Base-by-base conservation (phyloP, 129 eudicot species). In the sunflower (Helianthus annuus) region DNA sequence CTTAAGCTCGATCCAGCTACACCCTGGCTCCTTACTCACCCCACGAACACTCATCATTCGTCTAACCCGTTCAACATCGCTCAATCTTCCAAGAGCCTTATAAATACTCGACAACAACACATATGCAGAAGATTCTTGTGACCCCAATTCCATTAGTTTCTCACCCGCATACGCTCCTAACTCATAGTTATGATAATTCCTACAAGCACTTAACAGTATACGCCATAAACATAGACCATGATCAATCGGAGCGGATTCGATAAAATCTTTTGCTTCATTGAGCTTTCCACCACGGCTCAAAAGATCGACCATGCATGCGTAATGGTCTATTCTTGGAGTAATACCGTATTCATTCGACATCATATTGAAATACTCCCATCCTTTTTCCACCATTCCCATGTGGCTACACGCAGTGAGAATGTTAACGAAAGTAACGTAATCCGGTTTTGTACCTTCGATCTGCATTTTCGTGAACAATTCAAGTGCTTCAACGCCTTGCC, bases 151-250 rank as follows among this genome's bases (percentile, higher is more conserved):
- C 82, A 92, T 81, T 72, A 92, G 44, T 64, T 85, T 92, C 80
- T 92, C 98, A 29, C 98, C 95, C 10, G 98, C 96, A 81, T 92
- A 92, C 22, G 94, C 96, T 71, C 96, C 98, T 68, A 92, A 68
- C 36, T 89, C 95, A 60, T 92, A 92, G 53, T 83, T 60, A 27
- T 82, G 86, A 74, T 92, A 84, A 75, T 92, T 92, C 32, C 85
- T 74, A 65, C 98, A 89, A 49, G 94, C 98, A 78, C 98, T 80
- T 46, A 92, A 73, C 42, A 92, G 76, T 45, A 89, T 92, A 40
- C 96, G 86, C 98, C 98, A 92, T 79, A 92, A 75, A 68, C 85
- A 81, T 16, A 89, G 76, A 55, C 96, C 96, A 75, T 92, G 97
- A 61, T 88, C 86, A 1, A 83, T 36, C 0, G 73, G 78, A 15